Conservation (phyloP, 2,329 filamentous ascomycete genomes). For the Cercospora sp. region DNA sequence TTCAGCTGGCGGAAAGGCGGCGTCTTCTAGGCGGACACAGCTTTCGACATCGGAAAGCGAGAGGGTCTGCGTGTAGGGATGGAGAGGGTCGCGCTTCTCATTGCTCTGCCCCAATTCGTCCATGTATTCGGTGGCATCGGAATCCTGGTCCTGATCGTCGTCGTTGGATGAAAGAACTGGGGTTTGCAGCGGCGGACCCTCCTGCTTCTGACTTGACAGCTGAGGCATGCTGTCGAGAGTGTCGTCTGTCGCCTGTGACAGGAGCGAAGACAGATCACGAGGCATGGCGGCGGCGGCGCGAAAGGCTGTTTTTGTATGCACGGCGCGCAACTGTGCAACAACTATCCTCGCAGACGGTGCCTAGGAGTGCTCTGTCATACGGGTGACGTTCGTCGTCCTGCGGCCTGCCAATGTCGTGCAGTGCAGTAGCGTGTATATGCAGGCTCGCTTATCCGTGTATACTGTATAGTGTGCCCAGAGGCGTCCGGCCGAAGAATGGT, state of each 20-base stretch:
- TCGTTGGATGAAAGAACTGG: not conserved
- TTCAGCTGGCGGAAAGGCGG: slow-evolving; percentile 59
- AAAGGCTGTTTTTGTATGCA: slow-evolving; percentile 11
- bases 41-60: slow-evolving; percentile 65
- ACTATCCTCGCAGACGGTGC: slow-evolving; percentile 2
- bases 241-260: slow-evolving; percentile 35
- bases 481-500: not conserved
- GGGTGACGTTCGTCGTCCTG: slow-evolving; percentile 10
- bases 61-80: slow-evolving; percentile 73
- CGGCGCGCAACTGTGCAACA: slow-evolving; percentile 6
- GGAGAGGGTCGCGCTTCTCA: slow-evolving; percentile 56
- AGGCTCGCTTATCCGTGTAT: slow-evolving; percentile 1
- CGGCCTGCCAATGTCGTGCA: not conserved
- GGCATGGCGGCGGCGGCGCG: slow-evolving; percentile 39
- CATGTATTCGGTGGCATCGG: slow-evolving; percentile 20
- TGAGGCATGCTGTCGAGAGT: slow-evolving; percentile 36
- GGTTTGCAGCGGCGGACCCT: slow-evolving; percentile 29
- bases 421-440: slow-evolving; percentile 6
- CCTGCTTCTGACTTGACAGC: slow-evolving; percentile 34
- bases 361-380: slow-evolving; percentile 7
- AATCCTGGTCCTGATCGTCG: slow-evolving; percentile 14
- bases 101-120: slow-evolving; percentile 22
- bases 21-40: slow-evolving; percentile 59
- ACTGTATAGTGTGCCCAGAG: not conserved
- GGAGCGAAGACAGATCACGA: slow-evolving; percentile 40